Evolutionary conservation across 768 basidiomycete species (phyloP).

Genomic region (Leccinum subgranulosum): DNA sequence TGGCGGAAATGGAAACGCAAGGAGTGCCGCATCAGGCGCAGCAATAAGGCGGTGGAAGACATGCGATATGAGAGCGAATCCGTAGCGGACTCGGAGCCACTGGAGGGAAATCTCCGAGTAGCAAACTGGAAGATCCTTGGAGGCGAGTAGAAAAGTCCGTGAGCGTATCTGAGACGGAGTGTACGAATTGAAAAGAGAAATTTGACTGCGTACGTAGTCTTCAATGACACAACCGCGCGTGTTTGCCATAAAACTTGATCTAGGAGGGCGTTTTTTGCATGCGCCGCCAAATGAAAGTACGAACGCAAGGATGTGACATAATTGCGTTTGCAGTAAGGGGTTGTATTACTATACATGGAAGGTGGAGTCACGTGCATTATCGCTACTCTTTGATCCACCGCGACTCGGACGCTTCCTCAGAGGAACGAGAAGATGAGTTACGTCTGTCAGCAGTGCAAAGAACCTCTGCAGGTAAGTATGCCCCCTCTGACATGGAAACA

Average conservation of each 20-base stretch:
- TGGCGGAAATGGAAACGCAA: constrained; percentile 18
- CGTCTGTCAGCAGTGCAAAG: constrained; percentile 88
- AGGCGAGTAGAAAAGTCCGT: constrained; percentile 1
- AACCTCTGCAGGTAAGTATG: constrained; percentile 71
- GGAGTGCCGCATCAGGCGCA: background rate
- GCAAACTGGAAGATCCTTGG: background rate
- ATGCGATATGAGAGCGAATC: background rate
- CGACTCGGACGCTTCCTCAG: background rate
- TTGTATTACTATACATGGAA: background rate
- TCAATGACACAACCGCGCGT: constrained; percentile 7
- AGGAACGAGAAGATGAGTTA: constrained; percentile 36
- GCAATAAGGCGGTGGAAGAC: background rate
- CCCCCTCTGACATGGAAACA: background rate
- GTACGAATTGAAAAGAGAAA: background rate
- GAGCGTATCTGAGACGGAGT: background rate
- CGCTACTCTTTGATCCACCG: background rate
- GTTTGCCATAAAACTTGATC: constrained; percentile 6
- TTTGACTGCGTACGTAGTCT: background rate
- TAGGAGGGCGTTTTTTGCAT: constrained; percentile 18
- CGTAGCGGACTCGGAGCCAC: background rate
- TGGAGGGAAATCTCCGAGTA: background rate
- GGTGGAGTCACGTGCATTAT: background rate
- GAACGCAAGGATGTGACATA: background rate
- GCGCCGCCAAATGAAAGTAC: constrained; percentile 8
- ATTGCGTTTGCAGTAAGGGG: background rate